Evolutionary conservation across 225 moss, liverwort and hornwort genomes (phyloP).

Genomic region (Rhytidiadelphus loreus): DNA sequence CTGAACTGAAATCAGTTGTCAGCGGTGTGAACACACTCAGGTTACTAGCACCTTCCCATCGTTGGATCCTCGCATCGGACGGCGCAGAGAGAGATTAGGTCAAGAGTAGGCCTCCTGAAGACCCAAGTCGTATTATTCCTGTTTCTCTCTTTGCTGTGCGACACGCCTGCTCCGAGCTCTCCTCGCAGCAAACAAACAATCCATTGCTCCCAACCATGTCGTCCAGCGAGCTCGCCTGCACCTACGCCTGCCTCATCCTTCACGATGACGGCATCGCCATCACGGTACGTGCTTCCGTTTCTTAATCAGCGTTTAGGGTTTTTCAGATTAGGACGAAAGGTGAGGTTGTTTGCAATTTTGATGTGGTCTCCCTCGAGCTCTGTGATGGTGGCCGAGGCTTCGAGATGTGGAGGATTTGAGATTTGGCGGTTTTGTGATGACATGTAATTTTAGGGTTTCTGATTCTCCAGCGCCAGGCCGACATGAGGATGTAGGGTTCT

Average conservation of each 20-base stretch:
- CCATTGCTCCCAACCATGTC: conserved; percentile 20
- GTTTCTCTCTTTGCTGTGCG: not conserved
- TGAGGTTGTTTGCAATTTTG: not conserved
- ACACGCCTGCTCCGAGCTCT: not conserved
- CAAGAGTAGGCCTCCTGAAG: not conserved
- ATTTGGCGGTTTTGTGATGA: not conserved
- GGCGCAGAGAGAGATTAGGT: not conserved
- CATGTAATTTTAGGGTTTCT: not conserved
- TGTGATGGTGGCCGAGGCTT: not conserved
- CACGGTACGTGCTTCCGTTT: conserved; percentile 19
- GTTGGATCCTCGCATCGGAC: not conserved
- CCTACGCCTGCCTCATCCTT: conserved; percentile 73
- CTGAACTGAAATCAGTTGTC: not conserved
- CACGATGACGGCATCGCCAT: conserved; percentile 86
- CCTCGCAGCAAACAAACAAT: not conserved
- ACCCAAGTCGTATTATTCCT: rapidly evolving
- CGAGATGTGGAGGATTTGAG: too few species aligned
- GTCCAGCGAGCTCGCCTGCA: conserved; percentile 66
- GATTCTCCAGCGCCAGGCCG: too few species aligned
- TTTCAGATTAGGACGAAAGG: not conserved
- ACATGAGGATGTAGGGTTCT: not conserved
- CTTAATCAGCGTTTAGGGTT: not conserved
- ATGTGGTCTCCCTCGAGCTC: not conserved
- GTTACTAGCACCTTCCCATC: rapidly evolving
- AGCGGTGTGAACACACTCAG: not conserved